Conservation (phyloP, 2,329 filamentous ascomycete genomes). For the Parastagonospora avenae region DNA sequence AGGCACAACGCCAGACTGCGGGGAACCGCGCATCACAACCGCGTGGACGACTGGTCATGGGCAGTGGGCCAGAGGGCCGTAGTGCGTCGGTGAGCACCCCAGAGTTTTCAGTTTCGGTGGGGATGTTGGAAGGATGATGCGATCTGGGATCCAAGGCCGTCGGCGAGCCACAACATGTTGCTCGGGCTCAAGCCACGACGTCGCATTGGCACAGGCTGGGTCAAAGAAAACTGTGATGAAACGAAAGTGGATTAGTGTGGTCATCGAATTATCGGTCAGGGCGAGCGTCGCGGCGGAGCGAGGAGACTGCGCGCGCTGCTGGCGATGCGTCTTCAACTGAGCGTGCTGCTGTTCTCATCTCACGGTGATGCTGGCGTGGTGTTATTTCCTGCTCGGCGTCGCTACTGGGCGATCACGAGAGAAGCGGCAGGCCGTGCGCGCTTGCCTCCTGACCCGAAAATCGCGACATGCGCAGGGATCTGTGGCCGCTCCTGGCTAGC, state of each 20-base stretch:
- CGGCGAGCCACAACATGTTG: slow-evolving; percentile 19
- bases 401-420: slow-evolving; percentile 35
- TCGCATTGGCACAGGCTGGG: slow-evolving; percentile 3
- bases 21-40: slow-evolving; percentile 24
- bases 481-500: slow-evolving; percentile 23
- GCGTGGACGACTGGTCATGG: slow-evolving; percentile 19
- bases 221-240: slow-evolving; percentile 2
- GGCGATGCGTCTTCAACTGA: slow-evolving; percentile 3
- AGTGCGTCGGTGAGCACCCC: slow-evolving; percentile 17
- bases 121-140: slow-evolving; percentile 20
- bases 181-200: slow-evolving; percentile 12
- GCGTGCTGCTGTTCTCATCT: slow-evolving; percentile 10
- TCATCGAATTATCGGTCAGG: not conserved
- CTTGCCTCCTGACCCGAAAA: slow-evolving; percentile 43
- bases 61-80: slow-evolving; percentile 19
- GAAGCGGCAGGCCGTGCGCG: slow-evolving; percentile 33
- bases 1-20: slow-evolving; percentile 32
- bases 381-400: slow-evolving; percentile 11
- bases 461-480: slow-evolving; percentile 28
- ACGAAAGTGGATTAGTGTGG: not conserved
- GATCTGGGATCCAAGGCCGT: slow-evolving; percentile 17
- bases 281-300: not conserved
- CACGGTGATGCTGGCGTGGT: slow-evolving; percentile 13
- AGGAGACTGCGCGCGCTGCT: not conserved
- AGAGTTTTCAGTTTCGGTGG: slow-evolving; percentile 24